phyloP scores from a whole-genome alignment of 805 yeast genomes.

The Blastobotrys peoriensis region DNA sequence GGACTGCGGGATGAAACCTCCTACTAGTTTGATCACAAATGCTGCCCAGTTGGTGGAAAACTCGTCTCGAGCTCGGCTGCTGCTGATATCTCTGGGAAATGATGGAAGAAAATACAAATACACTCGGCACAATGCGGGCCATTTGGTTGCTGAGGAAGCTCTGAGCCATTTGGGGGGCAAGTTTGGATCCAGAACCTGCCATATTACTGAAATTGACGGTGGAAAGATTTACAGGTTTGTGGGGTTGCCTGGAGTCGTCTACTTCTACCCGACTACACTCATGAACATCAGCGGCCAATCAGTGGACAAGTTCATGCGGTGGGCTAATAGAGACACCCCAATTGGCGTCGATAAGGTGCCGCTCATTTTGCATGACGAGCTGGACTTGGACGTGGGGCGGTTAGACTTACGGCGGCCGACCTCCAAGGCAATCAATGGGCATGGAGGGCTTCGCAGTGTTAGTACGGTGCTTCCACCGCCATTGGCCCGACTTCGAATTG shows the following conservation, averaged over 20 bases:
- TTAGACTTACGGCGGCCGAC: conserved; percentile 51
- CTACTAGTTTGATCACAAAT: no score
- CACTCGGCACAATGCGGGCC: conserved; percentile 80
- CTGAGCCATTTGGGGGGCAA: conserved; percentile 8
- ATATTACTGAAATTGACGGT: conserved; percentile 9
- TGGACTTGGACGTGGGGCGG: conserved; percentile 60
- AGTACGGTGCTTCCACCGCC: conserved; percentile 39
- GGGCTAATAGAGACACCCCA: conserved; percentile 20
- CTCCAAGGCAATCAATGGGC: conserved; percentile 67
- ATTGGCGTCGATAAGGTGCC: conserved; percentile 29
- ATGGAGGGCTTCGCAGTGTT: conserved; percentile 71
- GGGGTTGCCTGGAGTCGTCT: conserved; percentile 29
- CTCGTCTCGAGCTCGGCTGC: no score
- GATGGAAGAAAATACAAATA: conserved; percentile 56
- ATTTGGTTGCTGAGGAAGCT: conserved; percentile 39
- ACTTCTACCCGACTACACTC: conserved; percentile 47
- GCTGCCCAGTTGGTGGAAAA: no score
- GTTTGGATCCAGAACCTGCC: no score
- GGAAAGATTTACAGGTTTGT: conserved; percentile 21
- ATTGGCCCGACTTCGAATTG: conserved; percentile 65
- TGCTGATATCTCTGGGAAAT: conserved; percentile 58
- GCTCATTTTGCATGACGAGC: conserved; percentile 73
- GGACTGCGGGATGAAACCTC: no score
- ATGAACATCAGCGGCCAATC: conserved; percentile 73
- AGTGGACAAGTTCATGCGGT: conserved; percentile 44